Base-by-base conservation (phyloP, 306 rosid species). In the Clitoria ternatea region DNA sequence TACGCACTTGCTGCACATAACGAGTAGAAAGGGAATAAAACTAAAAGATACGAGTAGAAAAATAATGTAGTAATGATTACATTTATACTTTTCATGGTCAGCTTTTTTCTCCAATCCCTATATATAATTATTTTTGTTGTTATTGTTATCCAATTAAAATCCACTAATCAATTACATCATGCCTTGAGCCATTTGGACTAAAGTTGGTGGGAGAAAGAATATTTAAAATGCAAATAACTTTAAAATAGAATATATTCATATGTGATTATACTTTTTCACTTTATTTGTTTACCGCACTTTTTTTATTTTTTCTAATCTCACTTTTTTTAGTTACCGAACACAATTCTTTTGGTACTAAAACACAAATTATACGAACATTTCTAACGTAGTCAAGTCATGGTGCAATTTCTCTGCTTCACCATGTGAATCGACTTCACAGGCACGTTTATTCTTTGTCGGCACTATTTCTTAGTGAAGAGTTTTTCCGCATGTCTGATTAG, bases 51-150 rank as follows among this genome's bases (percentile, higher is more conserved):
- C 29, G 67, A 44, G 29, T 69, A 69, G 62, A 82, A 69, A 56
- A 82, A 78, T 78, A 74, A 49, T 59, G 15, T 9, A 22, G 40
- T 30, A 60, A 82, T 82, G 73, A 78, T 82, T 59, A 70, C 75
- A 42, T 69, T 47, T 42, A 49, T 48, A 50, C 40, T 82, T 63
- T 69, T 55, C 7, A 62, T n/a, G n/a, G n/a, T 73, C 13, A 18
- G 15, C 70, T 60, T 82, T 73, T 74, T 40, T 74, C 68, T 52
- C 32, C 23, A 39, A 69, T 74, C 73, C 55, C 40, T 50, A 35
- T 52, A 8, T n/a, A n/a, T n/a, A 6, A 47, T 62, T 72, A 55
- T 23, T 65, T 27, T 67, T 74, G 23, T 43, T 66, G 17, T 47
- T 61, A 74, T 80, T 62, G 45, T 70, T 55, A 63, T 70, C 63